Conservation (phyloP, 2,329 filamentous ascomycete species). For the Aspergillus spinulosporus region DNA sequence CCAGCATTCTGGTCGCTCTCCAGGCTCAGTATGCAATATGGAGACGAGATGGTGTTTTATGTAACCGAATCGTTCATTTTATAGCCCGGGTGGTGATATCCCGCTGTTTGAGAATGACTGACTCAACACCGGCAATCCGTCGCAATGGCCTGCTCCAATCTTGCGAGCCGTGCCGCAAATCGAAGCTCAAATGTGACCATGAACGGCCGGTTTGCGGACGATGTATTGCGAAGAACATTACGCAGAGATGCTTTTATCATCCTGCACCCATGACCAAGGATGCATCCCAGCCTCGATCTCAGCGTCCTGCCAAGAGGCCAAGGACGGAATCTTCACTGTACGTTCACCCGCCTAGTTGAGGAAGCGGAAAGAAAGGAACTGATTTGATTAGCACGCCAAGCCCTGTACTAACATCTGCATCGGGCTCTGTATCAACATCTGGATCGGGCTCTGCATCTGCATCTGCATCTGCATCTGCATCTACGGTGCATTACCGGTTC, state of each 20-base stretch:
- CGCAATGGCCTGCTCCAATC: constrained; percentile 40
- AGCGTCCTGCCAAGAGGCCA: constrained; percentile 15
- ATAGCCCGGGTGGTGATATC: too few relatives aligned
- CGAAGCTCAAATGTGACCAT: constrained; percentile 41
- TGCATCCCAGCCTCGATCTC: constrained; percentile 10
- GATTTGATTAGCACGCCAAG: constrained; percentile 26
- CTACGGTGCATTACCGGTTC: background rate
- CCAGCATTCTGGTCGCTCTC: too few relatives aligned
- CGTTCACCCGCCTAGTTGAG: background rate
- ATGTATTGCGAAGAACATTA: constrained; percentile 33
- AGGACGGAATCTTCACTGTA: constrained; percentile 28
- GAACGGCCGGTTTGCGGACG: constrained; percentile 35
- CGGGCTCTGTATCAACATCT: constrained; percentile 16
- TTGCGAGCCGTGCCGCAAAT: constrained; percentile 41
- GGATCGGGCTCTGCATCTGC: constrained; percentile 4
- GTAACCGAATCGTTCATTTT: too few relatives aligned
- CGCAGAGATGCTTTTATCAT: constrained; percentile 38
- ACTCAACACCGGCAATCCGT: constrained; percentile 31
- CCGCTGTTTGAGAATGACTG: constrained; percentile 6
- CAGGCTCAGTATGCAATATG: too few relatives aligned
- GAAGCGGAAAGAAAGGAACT: background rate
- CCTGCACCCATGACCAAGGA: constrained; percentile 41
- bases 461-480: background rate
- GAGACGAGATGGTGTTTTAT: too few relatives aligned
- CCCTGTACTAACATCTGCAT: background rate